phyloP scores from a whole-genome alignment of 1,139 yeast genomes.

The Scheffersomyces stambukii region DNA sequence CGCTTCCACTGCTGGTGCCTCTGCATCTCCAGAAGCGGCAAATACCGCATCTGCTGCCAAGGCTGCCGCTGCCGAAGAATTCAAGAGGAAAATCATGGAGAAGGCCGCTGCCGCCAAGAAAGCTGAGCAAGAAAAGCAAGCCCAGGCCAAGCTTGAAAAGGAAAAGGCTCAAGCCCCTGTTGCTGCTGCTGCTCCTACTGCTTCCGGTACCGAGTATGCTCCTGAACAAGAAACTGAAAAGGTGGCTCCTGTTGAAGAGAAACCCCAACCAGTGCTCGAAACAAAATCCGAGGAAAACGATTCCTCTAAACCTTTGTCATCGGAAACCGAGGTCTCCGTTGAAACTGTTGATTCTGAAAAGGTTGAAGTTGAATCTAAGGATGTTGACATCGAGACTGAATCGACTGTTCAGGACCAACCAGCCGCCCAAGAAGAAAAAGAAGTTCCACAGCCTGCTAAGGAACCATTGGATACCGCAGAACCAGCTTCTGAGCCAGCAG shows the following conservation, averaged over 20 bases:
- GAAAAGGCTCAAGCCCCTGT: constrained; percentile 6
- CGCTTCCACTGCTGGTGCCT: constrained; percentile 10
- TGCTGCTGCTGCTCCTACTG: constrained; percentile 1
- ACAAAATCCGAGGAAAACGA: constrained; percentile 6
- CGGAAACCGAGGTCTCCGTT: no score
- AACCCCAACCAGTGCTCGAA: constrained; percentile 4
- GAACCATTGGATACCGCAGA: constrained; percentile 5
- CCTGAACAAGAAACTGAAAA: constrained; percentile 1
- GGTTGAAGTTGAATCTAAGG: constrained; percentile 6
- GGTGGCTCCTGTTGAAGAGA: constrained; percentile 4
- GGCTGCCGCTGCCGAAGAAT: constrained; percentile 13
- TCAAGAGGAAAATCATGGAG: constrained; percentile 13
- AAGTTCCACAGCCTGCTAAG: constrained; percentile 2
- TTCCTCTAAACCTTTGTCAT: no score
- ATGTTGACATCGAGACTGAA: no score
- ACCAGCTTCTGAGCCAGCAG: not conserved
- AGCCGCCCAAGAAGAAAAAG: constrained; percentile 2
- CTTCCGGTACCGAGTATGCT: constrained; percentile 1
- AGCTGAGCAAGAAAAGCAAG: constrained; percentile 4
- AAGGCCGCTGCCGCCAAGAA: constrained; percentile 10
- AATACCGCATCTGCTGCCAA: constrained; percentile 9
- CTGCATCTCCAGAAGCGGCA: constrained; percentile 8
- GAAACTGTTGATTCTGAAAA: no score
- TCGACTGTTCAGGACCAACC: no score
- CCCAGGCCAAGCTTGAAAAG: constrained; percentile 6